Base-by-base conservation (phyloP, 2,329 filamentous ascomycete species). In the Nothophaeocryptopus gaeumannii region DNA sequence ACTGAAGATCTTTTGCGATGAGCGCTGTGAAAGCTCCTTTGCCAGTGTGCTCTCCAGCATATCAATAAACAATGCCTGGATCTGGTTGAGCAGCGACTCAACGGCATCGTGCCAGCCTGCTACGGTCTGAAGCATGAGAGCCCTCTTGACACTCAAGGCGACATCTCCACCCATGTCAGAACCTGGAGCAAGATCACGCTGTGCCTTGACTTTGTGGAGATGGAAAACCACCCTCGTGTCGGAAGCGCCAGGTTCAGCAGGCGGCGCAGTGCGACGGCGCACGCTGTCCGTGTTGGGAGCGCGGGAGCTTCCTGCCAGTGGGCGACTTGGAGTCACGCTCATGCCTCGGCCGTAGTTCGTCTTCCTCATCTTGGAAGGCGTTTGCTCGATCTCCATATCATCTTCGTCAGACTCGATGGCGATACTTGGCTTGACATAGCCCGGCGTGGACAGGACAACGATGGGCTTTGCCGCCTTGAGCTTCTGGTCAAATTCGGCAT, bases 401-500 rank as follows among this genome's bases (percentile, higher is more conserved):
- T 26, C 20, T 3, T 63, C 60, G 1, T 61, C 56, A 5, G 40
- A 45, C 10, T 55, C 43, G 1, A 65, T n/a, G 4, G 33, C 15
- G 37, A 62, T 47, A 2, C 38, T 26, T 5, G 56, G 54, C 32
- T 39, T 45, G 2, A 46, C 39, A 15, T 58, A 60, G 0, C 60
- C 65, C 0, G 64, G 66, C 0, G 65, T 66, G 1, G 36, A 29
- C 8, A 64, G 26, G 1, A 47, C 45, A 5, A 63, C 38, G 4
- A 29, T 59, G 0, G 72, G 72, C 16, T 64, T 62, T 14, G 66
- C 53, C 1, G 51, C 53, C 0, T 45, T 14, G 2, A 75, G 52
- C 0, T 39, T 75, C 0, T 73, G 66, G 1, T 76, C 73, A 50
- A 89, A 85, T 0, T 73, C 66, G 0, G 73, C 67, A 0, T 81